Conservation (phyloP, 2,329 filamentous ascomycete genomes). For the Penicillium sp. region DNA sequence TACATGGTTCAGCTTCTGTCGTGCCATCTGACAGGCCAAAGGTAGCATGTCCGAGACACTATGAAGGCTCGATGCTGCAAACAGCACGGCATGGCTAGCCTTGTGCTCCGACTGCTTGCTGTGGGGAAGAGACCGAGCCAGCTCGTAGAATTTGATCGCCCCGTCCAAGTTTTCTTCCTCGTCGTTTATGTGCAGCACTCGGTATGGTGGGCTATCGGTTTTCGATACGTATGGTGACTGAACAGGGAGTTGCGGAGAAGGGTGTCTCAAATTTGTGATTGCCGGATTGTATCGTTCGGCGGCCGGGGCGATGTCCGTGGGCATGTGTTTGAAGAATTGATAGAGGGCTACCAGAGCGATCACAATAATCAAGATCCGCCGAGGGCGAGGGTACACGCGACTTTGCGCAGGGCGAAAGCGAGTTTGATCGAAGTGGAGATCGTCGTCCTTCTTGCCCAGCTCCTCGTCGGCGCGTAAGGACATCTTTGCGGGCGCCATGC, state of each 20-base stretch:
- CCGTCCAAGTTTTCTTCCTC: conserved; percentile 57
- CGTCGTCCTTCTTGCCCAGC: conserved; percentile 64
- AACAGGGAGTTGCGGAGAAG: conserved; percentile 3
- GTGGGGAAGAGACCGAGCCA: conserved; percentile 62
- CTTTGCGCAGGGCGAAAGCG: conserved; percentile 33
- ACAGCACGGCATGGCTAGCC: conserved; percentile 65
- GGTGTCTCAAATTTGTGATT: conserved; percentile 17
- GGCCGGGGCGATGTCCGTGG: conserved; percentile 46
- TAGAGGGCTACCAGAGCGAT: conserved; percentile 56
- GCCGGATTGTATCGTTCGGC: conserved; percentile 30
- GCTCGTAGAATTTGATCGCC: conserved; percentile 64
- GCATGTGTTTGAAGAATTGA: conserved; percentile 64
- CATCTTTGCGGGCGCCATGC: conserved; percentile 42
- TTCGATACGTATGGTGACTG: conserved; percentile 8
- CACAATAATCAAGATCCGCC: conserved; percentile 51
- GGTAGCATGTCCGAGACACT: conserved; percentile 73
- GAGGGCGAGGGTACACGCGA: conserved; percentile 39
- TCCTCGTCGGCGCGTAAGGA: conserved; percentile 58
- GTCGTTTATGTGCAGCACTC: conserved; percentile 7
- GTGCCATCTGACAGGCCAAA: conserved; percentile 82
- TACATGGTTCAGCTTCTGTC: conserved; percentile 66
- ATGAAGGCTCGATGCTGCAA: conserved; percentile 70
- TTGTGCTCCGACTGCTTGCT: conserved; percentile 56
- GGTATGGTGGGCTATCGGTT: conserved; percentile 10
- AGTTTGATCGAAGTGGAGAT: conserved; percentile 45